phyloP scores from a whole-genome alignment of 768 basidiomycete genomes.

The Tricholoma matsutake region DNA sequence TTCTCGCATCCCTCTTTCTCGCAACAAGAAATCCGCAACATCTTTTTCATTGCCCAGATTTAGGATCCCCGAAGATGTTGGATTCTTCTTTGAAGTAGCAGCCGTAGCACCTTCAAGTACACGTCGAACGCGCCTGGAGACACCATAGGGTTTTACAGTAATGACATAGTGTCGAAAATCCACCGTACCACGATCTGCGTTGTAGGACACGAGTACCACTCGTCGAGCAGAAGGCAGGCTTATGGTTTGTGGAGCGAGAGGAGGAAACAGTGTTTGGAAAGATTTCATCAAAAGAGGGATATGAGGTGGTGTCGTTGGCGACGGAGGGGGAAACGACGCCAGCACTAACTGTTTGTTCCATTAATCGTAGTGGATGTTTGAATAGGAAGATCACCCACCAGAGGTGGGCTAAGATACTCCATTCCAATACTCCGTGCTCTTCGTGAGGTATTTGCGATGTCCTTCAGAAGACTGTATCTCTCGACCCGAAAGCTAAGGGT shows the following conservation, averaged over 20 bases:
- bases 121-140: slow-evolving; percentile 86
- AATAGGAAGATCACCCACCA: slow-evolving; percentile 50
- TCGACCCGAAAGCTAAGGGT: slow-evolving; percentile 92
- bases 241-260: slow-evolving; percentile 79
- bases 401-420: slow-evolving; percentile 89
- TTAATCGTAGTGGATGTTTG: neutral
- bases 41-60: slow-evolving; percentile 91
- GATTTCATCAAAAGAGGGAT: slow-evolving; percentile 91
- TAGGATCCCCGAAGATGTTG: slow-evolving; percentile 46
- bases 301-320: slow-evolving; percentile 75
- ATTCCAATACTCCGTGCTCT: slow-evolving; percentile 74
- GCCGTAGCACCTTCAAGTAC: slow-evolving; percentile 64
- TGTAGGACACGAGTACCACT: slow-evolving; percentile 91
- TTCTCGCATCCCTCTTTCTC: slow-evolving; percentile 59
- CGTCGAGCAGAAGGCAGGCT: slow-evolving; percentile 87
- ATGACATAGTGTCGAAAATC: slow-evolving; percentile 95
- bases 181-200: slow-evolving; percentile 78
- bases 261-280: slow-evolving; percentile 95
- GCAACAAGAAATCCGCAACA: slow-evolving; percentile 90
- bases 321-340: slow-evolving; percentile 78
- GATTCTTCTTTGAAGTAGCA: slow-evolving; percentile 17
- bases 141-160: slow-evolving; percentile 90
- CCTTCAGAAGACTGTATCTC: slow-evolving; percentile 88
- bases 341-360: slow-evolving; percentile 71
- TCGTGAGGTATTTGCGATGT: slow-evolving; percentile 64